These are phyloP conservation scores for Ammopiptanthus mongolicus DNA, from an alignment of 306 rosid genomes.

Conservation along the genomic window DNA sequence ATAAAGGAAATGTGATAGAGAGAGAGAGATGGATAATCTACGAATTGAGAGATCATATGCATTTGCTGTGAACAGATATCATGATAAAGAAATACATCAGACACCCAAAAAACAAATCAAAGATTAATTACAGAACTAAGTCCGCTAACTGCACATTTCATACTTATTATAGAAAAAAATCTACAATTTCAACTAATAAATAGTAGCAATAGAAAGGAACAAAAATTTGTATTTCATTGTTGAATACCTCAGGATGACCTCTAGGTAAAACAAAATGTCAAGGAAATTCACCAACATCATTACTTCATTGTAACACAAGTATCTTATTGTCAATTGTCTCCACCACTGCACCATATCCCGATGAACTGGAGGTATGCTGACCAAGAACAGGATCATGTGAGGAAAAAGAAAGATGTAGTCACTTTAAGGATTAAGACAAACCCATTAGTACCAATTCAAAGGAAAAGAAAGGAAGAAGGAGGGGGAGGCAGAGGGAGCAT, in stretches of 20 bases:
- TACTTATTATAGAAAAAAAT: background rate
- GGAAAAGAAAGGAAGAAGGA: background rate
- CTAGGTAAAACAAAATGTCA: too few species aligned
- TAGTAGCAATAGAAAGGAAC: background rate
- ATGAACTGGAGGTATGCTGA: too few species aligned
- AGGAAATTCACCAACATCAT: too few species aligned
- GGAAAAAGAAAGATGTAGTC: conserved; percentile 1
- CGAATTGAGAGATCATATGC: too few species aligned
- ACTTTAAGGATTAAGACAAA: conserved; percentile 1
- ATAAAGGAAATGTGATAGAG: too few species aligned
- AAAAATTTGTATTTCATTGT: background rate
- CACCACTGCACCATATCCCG: too few species aligned
- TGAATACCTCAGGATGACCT: too few species aligned
- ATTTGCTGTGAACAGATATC: too few species aligned
- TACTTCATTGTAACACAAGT: too few species aligned
- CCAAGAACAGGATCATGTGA: too few species aligned
- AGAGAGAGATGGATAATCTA: too few species aligned
- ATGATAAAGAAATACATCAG: background rate
- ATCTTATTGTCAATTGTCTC: too few species aligned
- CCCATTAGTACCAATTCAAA: background rate
- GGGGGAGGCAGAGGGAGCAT: background rate
- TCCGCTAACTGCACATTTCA: background rate
- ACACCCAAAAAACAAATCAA: conserved; percentile 4
- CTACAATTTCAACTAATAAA: background rate
- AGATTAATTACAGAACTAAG: background rate